Percentiles rank a stretch among this genome's conserved stretches.
These are phyloP conservation scores for Tetrahymena thermophila DNA, from an alignment of 73 alveolate genomes.

Conservation along the genomic window DNA sequence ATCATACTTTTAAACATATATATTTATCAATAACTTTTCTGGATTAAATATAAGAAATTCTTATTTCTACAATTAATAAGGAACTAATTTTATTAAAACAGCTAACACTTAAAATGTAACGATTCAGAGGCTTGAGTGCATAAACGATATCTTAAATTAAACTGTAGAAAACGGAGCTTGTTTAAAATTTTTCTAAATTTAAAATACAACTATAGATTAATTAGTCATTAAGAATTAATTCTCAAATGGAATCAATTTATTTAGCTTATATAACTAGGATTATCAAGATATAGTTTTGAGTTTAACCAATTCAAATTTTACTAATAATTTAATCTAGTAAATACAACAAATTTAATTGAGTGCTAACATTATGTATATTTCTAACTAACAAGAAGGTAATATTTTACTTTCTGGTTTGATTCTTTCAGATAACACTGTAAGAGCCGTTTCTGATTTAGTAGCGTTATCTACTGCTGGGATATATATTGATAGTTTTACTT, in stretches of 20 bases:
- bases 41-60: not conserved
- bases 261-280: not conserved
- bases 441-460: not conserved
- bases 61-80: not conserved
- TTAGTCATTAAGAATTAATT: not conserved
- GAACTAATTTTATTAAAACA: not conserved
- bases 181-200: not conserved
- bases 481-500: not conserved
- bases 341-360: not conserved
- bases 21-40: not conserved
- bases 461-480: not conserved
- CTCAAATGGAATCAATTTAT: not conserved
- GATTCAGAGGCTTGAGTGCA: not conserved
- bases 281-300: not conserved
- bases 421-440: not conserved
- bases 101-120: not conserved
- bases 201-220: not conserved
- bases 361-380: not conserved
- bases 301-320: not conserved
- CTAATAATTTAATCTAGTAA: not conserved
- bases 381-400: not conserved
- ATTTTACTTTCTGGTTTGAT: not conserved
- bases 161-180: not conserved
- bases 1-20: not conserved
- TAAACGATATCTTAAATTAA: not conserved